Percentiles rank a stretch among this genome's conserved stretches.
phyloP scores from a whole-genome alignment of 2,329 filamentous ascomycete species.

The Drechslerella dactyloides region DNA sequence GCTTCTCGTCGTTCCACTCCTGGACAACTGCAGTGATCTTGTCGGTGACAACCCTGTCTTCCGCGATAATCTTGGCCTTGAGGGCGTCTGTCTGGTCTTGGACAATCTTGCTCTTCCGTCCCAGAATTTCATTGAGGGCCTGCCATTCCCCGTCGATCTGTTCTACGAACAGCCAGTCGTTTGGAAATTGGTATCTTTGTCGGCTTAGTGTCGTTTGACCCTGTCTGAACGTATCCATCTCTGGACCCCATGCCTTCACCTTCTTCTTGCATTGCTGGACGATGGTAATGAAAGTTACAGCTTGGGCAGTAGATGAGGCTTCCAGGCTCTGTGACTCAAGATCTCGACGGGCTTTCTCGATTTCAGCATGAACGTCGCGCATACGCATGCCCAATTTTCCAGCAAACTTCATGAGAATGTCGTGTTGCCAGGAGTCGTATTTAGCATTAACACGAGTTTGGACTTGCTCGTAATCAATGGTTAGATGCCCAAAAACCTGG shows the following conservation, averaged over 20 bases:
- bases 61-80: slow-evolving; percentile 89
- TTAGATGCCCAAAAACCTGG: slow-evolving; percentile 89
- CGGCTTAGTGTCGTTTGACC: slow-evolving; percentile 90
- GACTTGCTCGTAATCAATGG: slow-evolving; percentile 97
- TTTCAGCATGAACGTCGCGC: slow-evolving; percentile 88
- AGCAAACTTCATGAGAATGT: slow-evolving; percentile 93
- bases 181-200: slow-evolving; percentile 90
- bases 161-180: slow-evolving; percentile 93
- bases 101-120: slow-evolving; percentile 91
- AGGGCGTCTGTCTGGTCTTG: slow-evolving; percentile 95
- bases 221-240: slow-evolving; percentile 94
- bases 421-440: slow-evolving; percentile 99
- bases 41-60: slow-evolving; percentile 87
- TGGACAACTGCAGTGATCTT: slow-evolving; percentile 83
- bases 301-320: slow-evolving; percentile 92
- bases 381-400: slow-evolving; percentile 85
- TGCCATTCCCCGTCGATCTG: slow-evolving; percentile 97
- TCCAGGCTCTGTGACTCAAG: slow-evolving; percentile 91
- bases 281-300: slow-evolving; percentile 97
- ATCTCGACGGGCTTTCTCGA: slow-evolving; percentile 86
- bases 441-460: slow-evolving; percentile 98
- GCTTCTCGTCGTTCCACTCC: slow-evolving; percentile 96
- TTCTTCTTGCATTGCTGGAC: slow-evolving; percentile 96
- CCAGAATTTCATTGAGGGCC: slow-evolving; percentile 86
- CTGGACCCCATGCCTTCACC: slow-evolving; percentile 90